Base-by-base conservation (phyloP, 768 basidiomycete genomes). In the Boletus vermiculosoides region DNA sequence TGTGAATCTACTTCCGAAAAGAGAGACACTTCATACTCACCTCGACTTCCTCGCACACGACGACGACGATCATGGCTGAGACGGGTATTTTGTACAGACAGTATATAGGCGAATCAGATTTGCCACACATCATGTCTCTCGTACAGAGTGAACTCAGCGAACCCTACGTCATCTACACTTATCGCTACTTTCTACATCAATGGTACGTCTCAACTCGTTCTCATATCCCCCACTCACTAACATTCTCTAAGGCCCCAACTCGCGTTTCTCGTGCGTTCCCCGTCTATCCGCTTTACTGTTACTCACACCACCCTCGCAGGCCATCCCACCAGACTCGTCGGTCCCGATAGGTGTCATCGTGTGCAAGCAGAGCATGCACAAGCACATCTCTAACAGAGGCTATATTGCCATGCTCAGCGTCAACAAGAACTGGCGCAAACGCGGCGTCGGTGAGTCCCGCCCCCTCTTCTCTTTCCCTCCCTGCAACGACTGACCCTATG, bases 391-490 rank as follows among this genome's bases (percentile, higher is more conserved):
- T 11, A 92, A 94, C 69, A 76, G 97, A 69, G 97, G 97, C 15
- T 99, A 99, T 71, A 96, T 99, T 56, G 97, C 95, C 37, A 98
- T 98, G 97, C 83, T 98, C 54, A 93, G 92, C 66, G 94, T 98
- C 30, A 81, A 83, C 72, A 87, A 86, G 72, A 73, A 78, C 39
- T 97, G 86, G 83, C 80, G 96, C 37, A 90, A 96, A 73, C 85
- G 87, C 52, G 96, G 97, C 34, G 93, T 98, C 70, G 93, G 94
- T 94, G 71, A 70, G 89, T 81, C 31, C 5, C 16, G 13, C 45
- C 40, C 40, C 2, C 16, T 23, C 31, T 10, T 30, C 13, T n/a
- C n/a, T n/a, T n/a, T n/a, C n/a, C n/a, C n/a, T 5, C 10, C n/a
- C 54, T 41, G 20, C 20, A 15, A 30, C 16, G 30, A 33, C 44